phyloP scores from a whole-genome alignment of 768 basidiomycete genomes.

The Boletus patriciae region DNA sequence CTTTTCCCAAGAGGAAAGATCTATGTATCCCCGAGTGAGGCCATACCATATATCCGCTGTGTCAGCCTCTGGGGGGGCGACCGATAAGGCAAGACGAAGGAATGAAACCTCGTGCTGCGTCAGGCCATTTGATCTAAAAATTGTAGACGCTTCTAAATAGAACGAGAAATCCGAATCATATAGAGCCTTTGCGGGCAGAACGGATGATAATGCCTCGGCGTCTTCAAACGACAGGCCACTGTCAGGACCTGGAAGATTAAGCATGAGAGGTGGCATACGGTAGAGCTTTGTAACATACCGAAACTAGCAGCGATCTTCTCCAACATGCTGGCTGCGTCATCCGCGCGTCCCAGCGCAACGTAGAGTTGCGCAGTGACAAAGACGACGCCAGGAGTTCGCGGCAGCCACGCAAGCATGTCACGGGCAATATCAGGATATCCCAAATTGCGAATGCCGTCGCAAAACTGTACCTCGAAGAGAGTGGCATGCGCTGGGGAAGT shows the following conservation, averaged over 20 bases:
- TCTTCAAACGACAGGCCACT: conserved; percentile 59
- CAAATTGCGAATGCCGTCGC: conserved; percentile 62
- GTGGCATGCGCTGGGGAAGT: conserved; percentile 67
- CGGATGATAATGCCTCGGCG: conserved; percentile 54
- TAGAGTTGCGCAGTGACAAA: conserved; percentile 73
- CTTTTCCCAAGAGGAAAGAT: conserved; percentile 76
- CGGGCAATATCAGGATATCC: conserved; percentile 61
- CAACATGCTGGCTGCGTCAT: conserved; percentile 70
- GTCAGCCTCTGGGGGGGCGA: conserved; percentile 51
- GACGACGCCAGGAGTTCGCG: conserved; percentile 69
- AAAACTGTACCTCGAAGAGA: conserved; percentile 68
- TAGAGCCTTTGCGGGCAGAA: conserved; percentile 58
- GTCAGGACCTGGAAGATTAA: conserved; percentile 42
- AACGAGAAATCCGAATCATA: conserved; percentile 68
- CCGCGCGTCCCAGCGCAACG: conserved; percentile 63
- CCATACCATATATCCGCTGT: conserved; percentile 75
- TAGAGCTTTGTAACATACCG: conserved; percentile 48
- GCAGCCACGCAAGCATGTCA: conserved; percentile 74
- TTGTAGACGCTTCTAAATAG: conserved; percentile 71
- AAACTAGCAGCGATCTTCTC: conserved; percentile 76
- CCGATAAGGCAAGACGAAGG: conserved; percentile 77
- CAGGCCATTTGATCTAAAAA: conserved; percentile 63
- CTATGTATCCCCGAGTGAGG: conserved; percentile 72
- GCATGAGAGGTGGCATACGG: not conserved
- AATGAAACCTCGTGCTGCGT: conserved; percentile 70